Evolutionary conservation across 2,329 filamentous ascomycete species (phyloP).

Genomic region (Bipolaris bicolor): DNA sequence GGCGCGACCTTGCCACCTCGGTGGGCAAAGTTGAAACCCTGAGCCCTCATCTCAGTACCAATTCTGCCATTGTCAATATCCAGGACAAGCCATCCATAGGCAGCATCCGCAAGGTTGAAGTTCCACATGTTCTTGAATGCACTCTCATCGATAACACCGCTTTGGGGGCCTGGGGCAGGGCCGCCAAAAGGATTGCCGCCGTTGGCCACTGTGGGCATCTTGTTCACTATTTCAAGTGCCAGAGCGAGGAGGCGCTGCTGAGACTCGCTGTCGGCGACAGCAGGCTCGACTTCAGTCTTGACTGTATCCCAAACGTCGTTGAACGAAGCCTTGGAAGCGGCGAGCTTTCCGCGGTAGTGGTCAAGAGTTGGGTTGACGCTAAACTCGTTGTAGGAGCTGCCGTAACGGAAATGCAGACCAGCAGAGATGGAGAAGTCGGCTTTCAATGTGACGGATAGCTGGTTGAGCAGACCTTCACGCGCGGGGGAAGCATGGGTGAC

Average conservation of each 20-base stretch:
- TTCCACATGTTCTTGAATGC: slow-evolving; percentile 99
- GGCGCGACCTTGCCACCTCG: slow-evolving; percentile 74
- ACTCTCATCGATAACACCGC: slow-evolving; percentile 94
- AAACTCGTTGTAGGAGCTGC: slow-evolving; percentile 99
- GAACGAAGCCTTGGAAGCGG: slow-evolving; percentile 97
- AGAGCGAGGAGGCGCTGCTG: slow-evolving; percentile 92
- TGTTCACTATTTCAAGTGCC: slow-evolving; percentile 90
- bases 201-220: slow-evolving; percentile 95
- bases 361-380: slow-evolving; percentile 97
- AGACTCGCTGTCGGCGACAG: slow-evolving; percentile 89
- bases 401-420: slow-evolving; percentile 96
- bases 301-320: slow-evolving; percentile 99
- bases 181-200: slow-evolving; percentile 97
- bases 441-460: slow-evolving; percentile 95
- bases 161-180: slow-evolving; percentile 72
- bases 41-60: slow-evolving; percentile 96
- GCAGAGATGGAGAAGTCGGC: slow-evolving; percentile 98
- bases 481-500: slow-evolving; percentile 97
- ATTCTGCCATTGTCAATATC: slow-evolving; percentile 96
- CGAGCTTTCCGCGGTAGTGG: slow-evolving; percentile 97
- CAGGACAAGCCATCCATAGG: slow-evolving; percentile 93
- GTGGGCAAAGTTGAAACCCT: slow-evolving; percentile 99
- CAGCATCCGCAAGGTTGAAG: slow-evolving; percentile 96
- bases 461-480: slow-evolving; percentile 94
- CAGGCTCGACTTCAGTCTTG: slow-evolving; percentile 92